A percentile compares a stretch with the other conserved stretches of the same genome.
phyloP scores from a whole-genome alignment of 345 rosid species.

The Moricandia moricandioides region DNA sequence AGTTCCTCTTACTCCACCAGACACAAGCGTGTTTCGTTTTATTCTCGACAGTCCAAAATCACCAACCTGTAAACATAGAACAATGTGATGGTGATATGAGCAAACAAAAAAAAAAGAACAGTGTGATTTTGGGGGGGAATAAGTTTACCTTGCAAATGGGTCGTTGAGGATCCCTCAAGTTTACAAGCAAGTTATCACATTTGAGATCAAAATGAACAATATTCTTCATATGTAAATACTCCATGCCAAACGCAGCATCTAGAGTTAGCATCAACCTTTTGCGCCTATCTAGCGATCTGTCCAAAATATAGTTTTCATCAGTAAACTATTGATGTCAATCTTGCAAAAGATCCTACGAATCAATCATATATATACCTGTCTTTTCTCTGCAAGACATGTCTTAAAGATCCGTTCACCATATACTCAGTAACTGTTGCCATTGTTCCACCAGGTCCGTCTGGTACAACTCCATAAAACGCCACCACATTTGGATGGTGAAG shows the following conservation, averaged over 20 bases:
- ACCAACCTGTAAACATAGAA: conserved; percentile 51
- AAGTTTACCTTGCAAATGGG: conserved; percentile 70
- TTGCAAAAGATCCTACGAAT: not conserved
- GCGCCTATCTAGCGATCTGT: conserved; percentile 64
- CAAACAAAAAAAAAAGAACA: too few relatives aligned
- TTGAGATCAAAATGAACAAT: conserved; percentile 83
- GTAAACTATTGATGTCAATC: not conserved
- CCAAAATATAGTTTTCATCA: not conserved
- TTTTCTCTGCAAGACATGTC: conserved; percentile 58
- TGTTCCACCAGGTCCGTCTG: conserved; percentile 70
- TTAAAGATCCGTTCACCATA: conserved; percentile 77
- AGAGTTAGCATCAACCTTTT: conserved; percentile 59
- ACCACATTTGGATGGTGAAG: conserved; percentile 1
- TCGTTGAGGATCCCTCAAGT: conserved; percentile 70
- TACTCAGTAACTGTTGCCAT: conserved; percentile 79
- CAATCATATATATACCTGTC: not conserved
- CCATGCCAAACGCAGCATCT: conserved; percentile 91
- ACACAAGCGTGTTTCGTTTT: conserved; percentile 41
- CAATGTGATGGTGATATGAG: not conserved
- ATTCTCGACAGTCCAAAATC: conserved; percentile 85
- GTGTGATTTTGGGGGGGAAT: not conserved
- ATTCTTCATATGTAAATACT: conserved; percentile 29
- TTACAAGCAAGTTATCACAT: conserved; percentile 79
- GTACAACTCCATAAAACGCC: conserved; percentile 35
- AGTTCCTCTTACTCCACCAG: conserved; percentile 41